A percentile compares a stretch with the other conserved stretches of the same genome.
Conservation (phyloP, 2,329 filamentous ascomycete genomes). For the Cytospora piceicola region DNA sequence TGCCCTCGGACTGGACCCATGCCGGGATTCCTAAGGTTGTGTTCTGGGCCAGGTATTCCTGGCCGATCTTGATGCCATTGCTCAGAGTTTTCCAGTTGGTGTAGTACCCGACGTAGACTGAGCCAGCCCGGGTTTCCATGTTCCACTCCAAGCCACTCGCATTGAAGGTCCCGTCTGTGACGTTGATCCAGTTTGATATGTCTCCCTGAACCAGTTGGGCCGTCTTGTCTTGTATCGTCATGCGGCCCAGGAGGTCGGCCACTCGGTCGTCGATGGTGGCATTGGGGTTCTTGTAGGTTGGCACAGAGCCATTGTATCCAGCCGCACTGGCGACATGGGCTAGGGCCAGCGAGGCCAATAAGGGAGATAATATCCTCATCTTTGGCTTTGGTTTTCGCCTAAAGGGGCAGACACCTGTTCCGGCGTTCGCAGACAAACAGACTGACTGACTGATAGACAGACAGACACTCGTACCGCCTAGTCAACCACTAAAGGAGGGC, state of each 20-base stretch:
- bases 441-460: background rate
- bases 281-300: slow-evolving; percentile 66
- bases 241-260: slow-evolving; percentile 68
- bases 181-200: slow-evolving; percentile 73
- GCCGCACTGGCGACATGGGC: slow-evolving; percentile 26
- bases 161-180: slow-evolving; percentile 69
- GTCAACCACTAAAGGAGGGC: background rate
- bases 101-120: slow-evolving; percentile 73
- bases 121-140: slow-evolving; percentile 67
- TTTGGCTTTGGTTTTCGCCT: slow-evolving; percentile 1
- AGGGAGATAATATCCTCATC: slow-evolving; percentile 14
- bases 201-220: slow-evolving; percentile 72
- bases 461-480: background rate
- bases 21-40: slow-evolving; percentile 73
- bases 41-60: slow-evolving; percentile 70
- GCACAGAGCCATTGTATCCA: slow-evolving; percentile 33
- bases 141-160: slow-evolving; percentile 67
- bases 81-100: slow-evolving; percentile 66
- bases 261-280: slow-evolving; percentile 67
- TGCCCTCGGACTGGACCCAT: slow-evolving; percentile 73
- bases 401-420: background rate
- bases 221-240: slow-evolving; percentile 76
- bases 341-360: slow-evolving; percentile 24
- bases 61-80: slow-evolving; percentile 64
- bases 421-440: background rate